Evolutionary conservation across 345 rosid genomes (phyloP).

Genomic region (Barbarea vulgaris): DNA sequence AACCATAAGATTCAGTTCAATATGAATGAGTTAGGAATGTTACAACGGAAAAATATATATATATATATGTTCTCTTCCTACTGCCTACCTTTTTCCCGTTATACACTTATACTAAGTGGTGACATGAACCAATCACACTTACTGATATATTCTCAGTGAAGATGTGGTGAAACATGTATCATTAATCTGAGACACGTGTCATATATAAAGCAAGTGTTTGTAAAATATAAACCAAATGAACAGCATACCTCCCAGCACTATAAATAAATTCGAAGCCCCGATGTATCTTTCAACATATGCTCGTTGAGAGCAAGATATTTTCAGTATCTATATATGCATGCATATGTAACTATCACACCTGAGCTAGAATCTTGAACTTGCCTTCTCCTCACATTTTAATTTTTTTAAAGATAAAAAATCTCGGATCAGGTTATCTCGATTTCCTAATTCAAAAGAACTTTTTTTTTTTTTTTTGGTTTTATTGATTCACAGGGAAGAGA

Average conservation of each 20-base stretch:
- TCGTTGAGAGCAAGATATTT: constrained; percentile 23
- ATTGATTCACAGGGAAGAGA: constrained; percentile 40
- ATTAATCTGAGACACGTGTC: constrained; percentile 29
- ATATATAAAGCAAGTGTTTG: constrained; percentile 8
- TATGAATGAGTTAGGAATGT: neutral
- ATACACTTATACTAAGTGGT: constrained; percentile 17
- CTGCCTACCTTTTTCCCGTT: neutral
- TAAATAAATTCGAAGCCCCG: constrained; percentile 29
- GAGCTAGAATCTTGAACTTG: constrained; percentile 20
- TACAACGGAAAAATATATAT: neutral
- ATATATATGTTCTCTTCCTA: neutral
- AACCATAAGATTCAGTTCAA: neutral
- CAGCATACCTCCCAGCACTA: constrained; percentile 29
- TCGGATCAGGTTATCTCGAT: too few relatives aligned
- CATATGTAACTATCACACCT: constrained; percentile 5
- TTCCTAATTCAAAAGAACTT: neutral
- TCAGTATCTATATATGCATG: neutral
- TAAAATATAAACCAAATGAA: constrained; percentile 25
- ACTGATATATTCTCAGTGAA: constrained; percentile 4
- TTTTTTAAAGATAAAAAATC: neutral
- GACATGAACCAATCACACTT: constrained; percentile 30
- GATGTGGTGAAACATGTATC: constrained; percentile 12
- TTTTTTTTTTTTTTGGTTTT: too few relatives aligned
- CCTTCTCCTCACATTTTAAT: constrained; percentile 1
- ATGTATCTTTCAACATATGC: constrained; percentile 27